Conservation (phyloP, 2,329 filamentous ascomycete genomes). For the Pseudocercospora fijiensis region DNA sequence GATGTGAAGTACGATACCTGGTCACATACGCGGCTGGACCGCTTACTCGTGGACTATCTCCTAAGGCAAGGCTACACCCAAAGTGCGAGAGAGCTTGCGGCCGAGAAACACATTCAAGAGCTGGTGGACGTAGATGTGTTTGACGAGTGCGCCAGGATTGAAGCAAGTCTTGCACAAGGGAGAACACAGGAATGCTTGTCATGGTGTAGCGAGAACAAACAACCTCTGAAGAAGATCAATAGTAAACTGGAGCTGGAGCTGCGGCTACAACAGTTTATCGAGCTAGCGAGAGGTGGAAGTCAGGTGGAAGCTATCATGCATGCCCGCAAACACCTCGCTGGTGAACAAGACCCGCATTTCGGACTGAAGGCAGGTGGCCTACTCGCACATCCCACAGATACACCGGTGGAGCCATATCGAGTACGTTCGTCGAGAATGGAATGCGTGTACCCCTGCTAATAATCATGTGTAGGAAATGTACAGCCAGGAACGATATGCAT, state of each 20-base stretch:
- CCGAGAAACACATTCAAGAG: conserved; percentile 71
- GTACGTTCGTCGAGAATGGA: conserved; percentile 40
- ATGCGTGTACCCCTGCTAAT: conserved; percentile 4
- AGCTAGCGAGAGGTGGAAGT: conserved; percentile 74
- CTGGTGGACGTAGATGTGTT: conserved; percentile 90
- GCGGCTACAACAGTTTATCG: conserved; percentile 90
- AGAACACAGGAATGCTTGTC: conserved; percentile 75
- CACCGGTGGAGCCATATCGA: conserved; percentile 59
- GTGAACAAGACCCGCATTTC: conserved; percentile 67
- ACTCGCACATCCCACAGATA: conserved; percentile 69
- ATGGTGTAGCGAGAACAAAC: conserved; percentile 94
- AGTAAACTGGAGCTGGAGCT: conserved; percentile 90
- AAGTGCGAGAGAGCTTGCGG: conserved; percentile 72
- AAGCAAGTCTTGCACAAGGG: conserved; percentile 65
- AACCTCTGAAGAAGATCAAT: conserved; percentile 83
- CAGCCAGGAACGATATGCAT: conserved; percentile 67
- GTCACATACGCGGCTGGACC: conserved; percentile 77
- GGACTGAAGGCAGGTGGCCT: conserved; percentile 74
- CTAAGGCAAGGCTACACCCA: conserved; percentile 77
- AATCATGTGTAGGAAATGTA: conserved; percentile 65
- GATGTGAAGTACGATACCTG: conserved; percentile 94
- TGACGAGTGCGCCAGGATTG: conserved; percentile 74
- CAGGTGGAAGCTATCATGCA: conserved; percentile 75
- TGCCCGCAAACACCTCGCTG: conserved; percentile 76
- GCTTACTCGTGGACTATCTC: conserved; percentile 89